A percentile compares a stretch with the other conserved stretches of the same genome.
phyloP scores from a whole-genome alignment of 1,284 basidiomycete species.

The Naganishia sp. region DNA sequence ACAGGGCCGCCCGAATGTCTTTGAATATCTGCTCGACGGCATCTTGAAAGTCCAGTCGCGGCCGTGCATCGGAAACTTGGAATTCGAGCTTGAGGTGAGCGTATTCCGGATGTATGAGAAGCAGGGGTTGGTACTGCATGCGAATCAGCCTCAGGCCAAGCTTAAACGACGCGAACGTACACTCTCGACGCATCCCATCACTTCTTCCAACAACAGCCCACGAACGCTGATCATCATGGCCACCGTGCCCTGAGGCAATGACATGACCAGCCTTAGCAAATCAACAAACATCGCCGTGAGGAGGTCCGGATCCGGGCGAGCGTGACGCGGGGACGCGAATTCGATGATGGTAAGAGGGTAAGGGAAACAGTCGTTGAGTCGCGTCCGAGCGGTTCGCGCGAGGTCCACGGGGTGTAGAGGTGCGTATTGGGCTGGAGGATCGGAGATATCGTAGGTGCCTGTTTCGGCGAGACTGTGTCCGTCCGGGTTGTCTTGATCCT shows the following conservation, averaged over 20 bases:
- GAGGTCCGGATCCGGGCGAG: background rate
- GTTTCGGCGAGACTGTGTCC: background rate
- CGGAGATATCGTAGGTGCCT: background rate
- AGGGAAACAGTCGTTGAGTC: background rate
- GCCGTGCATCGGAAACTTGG: background rate
- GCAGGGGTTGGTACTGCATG: constrained; percentile 2
- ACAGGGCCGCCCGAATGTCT: background rate
- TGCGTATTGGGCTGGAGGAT: background rate
- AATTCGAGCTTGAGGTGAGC: background rate
- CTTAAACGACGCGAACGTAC: background rate
- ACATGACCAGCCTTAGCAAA: background rate
- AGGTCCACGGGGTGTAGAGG: background rate
- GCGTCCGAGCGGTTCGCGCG: background rate
- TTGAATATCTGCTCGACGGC: background rate
- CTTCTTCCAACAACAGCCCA: background rate
- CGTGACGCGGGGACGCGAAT: too few species aligned
- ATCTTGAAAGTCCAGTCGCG: background rate
- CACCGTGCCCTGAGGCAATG: background rate
- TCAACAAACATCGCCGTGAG: background rate
- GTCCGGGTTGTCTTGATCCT: constrained; percentile 3
- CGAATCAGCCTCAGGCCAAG: background rate
- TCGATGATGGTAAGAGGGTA: constrained; percentile 2
- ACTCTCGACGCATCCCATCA: background rate
- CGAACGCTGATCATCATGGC: background rate
- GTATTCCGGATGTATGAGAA: background rate